Conservation (phyloP, 2,329 filamentous ascomycete species). For the Penicillium hesseltinei region DNA sequence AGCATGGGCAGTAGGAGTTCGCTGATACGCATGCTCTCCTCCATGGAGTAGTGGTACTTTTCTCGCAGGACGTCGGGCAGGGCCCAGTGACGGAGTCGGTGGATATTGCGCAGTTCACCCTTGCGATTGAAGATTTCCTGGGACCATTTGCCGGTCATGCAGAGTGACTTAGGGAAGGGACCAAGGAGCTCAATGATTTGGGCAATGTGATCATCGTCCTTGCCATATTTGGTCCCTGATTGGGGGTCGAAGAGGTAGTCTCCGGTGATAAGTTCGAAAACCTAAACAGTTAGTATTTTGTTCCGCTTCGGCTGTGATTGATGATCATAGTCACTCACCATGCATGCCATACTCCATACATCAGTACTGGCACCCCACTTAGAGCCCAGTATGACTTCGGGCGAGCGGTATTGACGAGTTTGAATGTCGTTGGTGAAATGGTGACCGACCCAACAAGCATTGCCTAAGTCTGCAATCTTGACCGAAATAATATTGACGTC, state of each 20-base stretch:
- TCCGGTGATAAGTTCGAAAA: conserved; percentile 95
- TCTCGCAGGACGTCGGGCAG: conserved; percentile 88
- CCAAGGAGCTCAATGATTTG: conserved; percentile 98
- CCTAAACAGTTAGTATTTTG: conserved; percentile 52
- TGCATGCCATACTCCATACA: conserved; percentile 98
- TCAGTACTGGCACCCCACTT: conserved; percentile 99
- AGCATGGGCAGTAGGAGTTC: conserved; percentile 90
- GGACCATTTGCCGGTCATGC: conserved; percentile 91
- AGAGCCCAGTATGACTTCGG: conserved; percentile 91
- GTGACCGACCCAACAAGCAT: conserved; percentile 97
- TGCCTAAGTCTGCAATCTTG: conserved; percentile 97
- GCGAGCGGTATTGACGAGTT: conserved; percentile 93
- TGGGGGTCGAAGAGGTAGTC: conserved; percentile 99
- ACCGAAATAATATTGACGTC: conserved; percentile 82
- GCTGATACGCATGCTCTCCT: conserved; percentile 74
- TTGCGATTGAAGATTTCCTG: conserved; percentile 99
- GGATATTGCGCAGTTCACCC: conserved; percentile 95
- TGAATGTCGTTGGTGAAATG: conserved; percentile 99
- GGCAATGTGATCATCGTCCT: conserved; percentile 98
- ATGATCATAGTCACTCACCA: conserved; percentile 61
- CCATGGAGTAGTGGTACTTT: conserved; percentile 90
- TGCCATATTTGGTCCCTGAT: conserved; percentile 97
- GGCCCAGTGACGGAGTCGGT: conserved; percentile 92
- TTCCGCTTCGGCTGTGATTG: neutral
- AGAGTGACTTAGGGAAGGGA: conserved; percentile 87